Base-by-base conservation (phyloP, 352 stramenopile species). In the Halophytophthora polymorphica region DNA sequence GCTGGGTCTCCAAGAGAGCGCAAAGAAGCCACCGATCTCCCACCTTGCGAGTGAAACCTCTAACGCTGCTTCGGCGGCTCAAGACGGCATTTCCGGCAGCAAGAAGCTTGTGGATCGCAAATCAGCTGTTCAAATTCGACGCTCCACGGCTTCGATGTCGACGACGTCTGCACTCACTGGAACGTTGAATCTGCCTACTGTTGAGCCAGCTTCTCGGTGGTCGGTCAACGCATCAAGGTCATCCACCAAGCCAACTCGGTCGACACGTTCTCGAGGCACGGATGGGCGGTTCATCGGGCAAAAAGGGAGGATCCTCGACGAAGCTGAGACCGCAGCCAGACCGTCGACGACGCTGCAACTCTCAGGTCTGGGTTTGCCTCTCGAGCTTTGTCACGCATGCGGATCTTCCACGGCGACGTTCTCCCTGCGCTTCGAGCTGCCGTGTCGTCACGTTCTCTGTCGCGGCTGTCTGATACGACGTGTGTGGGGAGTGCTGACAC, bases 401-500 rank as follows among this genome's bases (percentile, higher is more conserved):
- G 15, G 34, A 11, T 36, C 36, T 8, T 21, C 12, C 13, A 15
- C 19, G 5, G 5, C 19, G n/a, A 23, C 17, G 11, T 1, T 14
- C 2, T 7, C 1, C 6, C 35, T 21, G 13, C 39, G 17, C 12
- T 39, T 59, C 7, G n/a, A 51, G 34, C 45, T 57, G 6, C 55
- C 33, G 1, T 76, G 67, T 41, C 44, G 41, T 10, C 59, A 76
- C 28, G 4, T 37, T 10, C 34, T 80, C 37, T 86, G 72, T 28
- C 48, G 21, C 21, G 23, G 45, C 6, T 86, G 72, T 39, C 29
- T 83, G n/a, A 60, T 44, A 21, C 46, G 47, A 22, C 58, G 48
- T 10, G 76, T 64, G 28, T 52, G 49, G 3, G 45, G 43, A 28
- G 63, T 56, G 2, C 38, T 76, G 8, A 45, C 46, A 25, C 67